phyloP scores from a whole-genome alignment of 2,329 filamentous ascomycete genomes.

The Calonectria hongkongensis region DNA sequence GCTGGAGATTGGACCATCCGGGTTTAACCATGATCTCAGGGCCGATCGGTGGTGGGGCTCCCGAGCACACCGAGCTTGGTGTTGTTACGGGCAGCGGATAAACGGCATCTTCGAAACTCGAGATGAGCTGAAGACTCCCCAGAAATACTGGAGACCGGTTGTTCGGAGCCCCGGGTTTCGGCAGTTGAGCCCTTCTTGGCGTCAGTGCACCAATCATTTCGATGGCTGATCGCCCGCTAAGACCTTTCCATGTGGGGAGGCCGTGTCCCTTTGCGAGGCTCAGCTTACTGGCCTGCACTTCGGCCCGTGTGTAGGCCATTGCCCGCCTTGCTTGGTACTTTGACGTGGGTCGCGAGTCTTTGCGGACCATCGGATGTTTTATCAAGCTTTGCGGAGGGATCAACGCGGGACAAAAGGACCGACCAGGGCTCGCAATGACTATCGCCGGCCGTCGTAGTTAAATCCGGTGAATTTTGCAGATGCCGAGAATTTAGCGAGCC shows the following conservation, averaged over 20 bases:
- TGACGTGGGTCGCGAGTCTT: not conserved
- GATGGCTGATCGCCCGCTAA: not conserved
- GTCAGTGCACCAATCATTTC: constrained; percentile 16
- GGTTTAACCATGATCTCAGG: constrained; percentile 5
- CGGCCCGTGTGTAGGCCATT: constrained; percentile 9
- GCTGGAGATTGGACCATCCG: not conserved
- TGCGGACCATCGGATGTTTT: constrained; percentile 10
- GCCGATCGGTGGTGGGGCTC: constrained; percentile 5
- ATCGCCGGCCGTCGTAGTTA: not conserved
- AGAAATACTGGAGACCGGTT: not conserved
- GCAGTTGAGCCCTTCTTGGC: constrained; percentile 21
- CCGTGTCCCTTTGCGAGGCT: constrained; percentile 26
- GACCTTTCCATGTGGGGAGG: constrained; percentile 19
- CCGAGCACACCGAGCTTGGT: not conserved
- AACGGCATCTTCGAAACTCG: not conserved
- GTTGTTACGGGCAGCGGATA: constrained; percentile 7
- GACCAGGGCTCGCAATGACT: not conserved
- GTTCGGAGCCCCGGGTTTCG: constrained; percentile 15
- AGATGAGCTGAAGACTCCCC: not conserved
- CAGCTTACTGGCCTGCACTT: constrained; percentile 11
- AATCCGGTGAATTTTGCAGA: not conserved
- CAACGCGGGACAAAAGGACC: constrained; percentile 21
- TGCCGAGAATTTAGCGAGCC: constrained; percentile 11
- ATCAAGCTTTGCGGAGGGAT: constrained; percentile 5
- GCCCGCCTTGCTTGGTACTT: constrained; percentile 11